These are phyloP conservation scores for Trichoderma afroharzianum DNA, from an alignment of 2,329 filamentous ascomycete species.

Conservation along the genomic window DNA sequence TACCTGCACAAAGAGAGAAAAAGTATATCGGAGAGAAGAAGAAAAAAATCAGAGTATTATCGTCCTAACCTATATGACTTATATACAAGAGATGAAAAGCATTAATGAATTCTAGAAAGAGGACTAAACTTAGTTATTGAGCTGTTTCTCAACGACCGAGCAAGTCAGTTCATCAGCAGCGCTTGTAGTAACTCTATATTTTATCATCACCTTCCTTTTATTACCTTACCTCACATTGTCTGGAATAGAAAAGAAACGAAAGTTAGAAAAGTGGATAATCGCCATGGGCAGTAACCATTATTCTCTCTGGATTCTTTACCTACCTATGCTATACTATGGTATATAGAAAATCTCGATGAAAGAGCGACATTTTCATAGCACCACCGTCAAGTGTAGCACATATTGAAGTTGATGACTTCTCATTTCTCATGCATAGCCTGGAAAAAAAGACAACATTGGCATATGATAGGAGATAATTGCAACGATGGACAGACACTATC, in stretches of 20 bases:
- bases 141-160: neutral
- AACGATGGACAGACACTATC: neutral
- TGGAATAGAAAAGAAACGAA: neutral
- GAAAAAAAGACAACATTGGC: neutral
- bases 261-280: neutral
- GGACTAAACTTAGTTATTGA: neutral
- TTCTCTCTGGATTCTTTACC: neutral
- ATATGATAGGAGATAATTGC: neutral
- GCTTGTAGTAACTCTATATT: neutral
- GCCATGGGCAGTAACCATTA: neutral
- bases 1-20: neutral
- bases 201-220: accelerated
- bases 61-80: neutral
- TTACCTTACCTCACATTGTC: neutral
- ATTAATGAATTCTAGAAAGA: neutral
- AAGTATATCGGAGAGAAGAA: neutral
- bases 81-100: neutral
- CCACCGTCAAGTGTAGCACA: neutral
- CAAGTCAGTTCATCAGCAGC: neutral
- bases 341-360: neutral
- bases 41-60: neutral
- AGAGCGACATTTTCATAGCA: neutral
- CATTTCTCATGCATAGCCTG: neutral
- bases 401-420: neutral
- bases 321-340: neutral